phyloP scores from a whole-genome alignment of 495 filamentous ascomycete genomes.

The Lasiosphaeriaceae sp. region DNA sequence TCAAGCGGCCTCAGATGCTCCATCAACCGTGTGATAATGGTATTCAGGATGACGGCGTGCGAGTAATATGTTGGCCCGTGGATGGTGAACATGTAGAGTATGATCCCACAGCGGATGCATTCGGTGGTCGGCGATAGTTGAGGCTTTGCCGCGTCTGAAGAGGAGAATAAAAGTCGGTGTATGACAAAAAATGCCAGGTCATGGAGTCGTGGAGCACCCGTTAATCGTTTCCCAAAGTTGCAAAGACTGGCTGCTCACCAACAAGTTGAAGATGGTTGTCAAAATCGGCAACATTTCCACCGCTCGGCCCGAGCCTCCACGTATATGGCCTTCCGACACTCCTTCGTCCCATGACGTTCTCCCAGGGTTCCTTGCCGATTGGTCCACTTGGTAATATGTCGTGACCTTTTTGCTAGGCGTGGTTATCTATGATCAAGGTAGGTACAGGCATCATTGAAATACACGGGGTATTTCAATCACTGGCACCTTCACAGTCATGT shows the following conservation, averaged over 20 bases:
- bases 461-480: too few relatives aligned
- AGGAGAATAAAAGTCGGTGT: constrained; percentile 39
- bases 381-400: too few relatives aligned
- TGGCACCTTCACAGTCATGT: constrained; percentile 56
- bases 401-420: too few relatives aligned
- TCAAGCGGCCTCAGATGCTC: constrained; percentile 15
- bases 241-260: too few relatives aligned
- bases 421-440: too few relatives aligned
- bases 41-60: constrained; percentile 38
- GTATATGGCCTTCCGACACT: too few relatives aligned
- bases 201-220: constrained; percentile 35
- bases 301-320: too few relatives aligned
- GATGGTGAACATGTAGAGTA: constrained; percentile 48
- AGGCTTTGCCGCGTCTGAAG: constrained; percentile 6
- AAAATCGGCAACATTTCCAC: too few relatives aligned
- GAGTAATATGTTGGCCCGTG: constrained; percentile 52
- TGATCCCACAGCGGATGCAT: constrained; percentile 41
- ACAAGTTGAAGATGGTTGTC: too few relatives aligned
- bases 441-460: constrained; percentile 6
- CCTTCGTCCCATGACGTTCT: too few relatives aligned
- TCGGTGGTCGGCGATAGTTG: constrained; percentile 32
- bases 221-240: too few relatives aligned
- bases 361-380: too few relatives aligned
- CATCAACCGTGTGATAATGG: constrained; percentile 29
- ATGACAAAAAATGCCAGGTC: constrained; percentile 49